Evolutionary conservation across 2,329 filamentous ascomycete genomes (phyloP).

Genomic region (Stemphylium vesicarium): DNA sequence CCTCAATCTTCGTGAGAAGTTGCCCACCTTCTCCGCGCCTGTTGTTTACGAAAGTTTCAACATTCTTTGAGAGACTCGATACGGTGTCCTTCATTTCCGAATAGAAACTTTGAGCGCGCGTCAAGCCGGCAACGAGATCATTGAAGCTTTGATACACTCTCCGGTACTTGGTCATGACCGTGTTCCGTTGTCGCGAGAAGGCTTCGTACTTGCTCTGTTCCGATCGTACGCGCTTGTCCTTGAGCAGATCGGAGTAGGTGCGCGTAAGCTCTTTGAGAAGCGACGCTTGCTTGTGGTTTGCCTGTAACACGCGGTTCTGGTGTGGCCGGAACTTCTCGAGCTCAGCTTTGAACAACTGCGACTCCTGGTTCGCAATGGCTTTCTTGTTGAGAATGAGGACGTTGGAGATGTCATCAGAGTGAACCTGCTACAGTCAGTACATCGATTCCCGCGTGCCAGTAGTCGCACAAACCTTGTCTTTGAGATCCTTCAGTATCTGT

Average conservation of each 20-base stretch:
- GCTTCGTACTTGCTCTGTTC: slow-evolving; percentile 96
- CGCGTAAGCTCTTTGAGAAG: slow-evolving; percentile 93
- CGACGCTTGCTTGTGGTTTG: slow-evolving; percentile 92
- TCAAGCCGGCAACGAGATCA: slow-evolving; percentile 83
- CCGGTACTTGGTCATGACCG: slow-evolving; percentile 86
- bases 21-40: slow-evolving; percentile 88
- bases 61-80: slow-evolving; percentile 90
- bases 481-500: slow-evolving; percentile 93
- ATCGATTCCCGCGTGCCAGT: background rate
- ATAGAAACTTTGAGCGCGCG: slow-evolving; percentile 92
- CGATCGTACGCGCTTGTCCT: slow-evolving; percentile 90
- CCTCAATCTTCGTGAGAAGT: slow-evolving; percentile 85
- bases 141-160: slow-evolving; percentile 91
- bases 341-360: slow-evolving; percentile 90
- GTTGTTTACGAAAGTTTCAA: slow-evolving; percentile 96
- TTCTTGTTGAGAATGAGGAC: slow-evolving; percentile 98
- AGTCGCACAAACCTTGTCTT: slow-evolving; percentile 78
- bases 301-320: slow-evolving; percentile 87
- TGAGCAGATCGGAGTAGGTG: slow-evolving; percentile 83
- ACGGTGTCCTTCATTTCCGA: slow-evolving; percentile 94
- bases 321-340: slow-evolving; percentile 97
- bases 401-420: slow-evolving; percentile 96
- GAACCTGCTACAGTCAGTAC: slow-evolving; percentile 65
- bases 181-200: slow-evolving; percentile 80
- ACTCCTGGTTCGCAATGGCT: slow-evolving; percentile 88